phyloP scores from a whole-genome alignment of 1,284 basidiomycete genomes.

The Mycena sp. region DNA sequence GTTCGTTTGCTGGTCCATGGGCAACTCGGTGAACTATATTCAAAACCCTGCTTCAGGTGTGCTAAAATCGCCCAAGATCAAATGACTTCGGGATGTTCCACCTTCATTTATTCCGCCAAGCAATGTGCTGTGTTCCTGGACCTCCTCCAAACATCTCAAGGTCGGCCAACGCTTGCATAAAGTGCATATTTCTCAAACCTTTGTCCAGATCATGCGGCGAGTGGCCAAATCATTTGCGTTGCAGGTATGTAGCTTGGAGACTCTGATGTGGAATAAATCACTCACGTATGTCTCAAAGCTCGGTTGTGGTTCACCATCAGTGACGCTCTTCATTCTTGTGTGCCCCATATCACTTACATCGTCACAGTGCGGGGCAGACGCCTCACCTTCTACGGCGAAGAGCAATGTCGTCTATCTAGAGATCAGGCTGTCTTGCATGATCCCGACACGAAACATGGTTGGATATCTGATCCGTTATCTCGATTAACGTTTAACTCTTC shows the following conservation, averaged over 20 bases:
- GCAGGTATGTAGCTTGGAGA: conserved; percentile 38
- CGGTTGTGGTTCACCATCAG: conserved; percentile 49
- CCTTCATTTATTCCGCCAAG: conserved; percentile 46
- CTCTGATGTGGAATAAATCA: not conserved
- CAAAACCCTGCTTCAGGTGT: too few species aligned
- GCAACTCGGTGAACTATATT: not conserved
- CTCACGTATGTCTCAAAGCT: conserved; percentile 32
- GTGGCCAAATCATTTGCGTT: conserved; percentile 41
- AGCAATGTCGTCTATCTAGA: conserved; percentile 52
- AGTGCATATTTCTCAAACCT: too few species aligned
- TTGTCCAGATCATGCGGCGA: conserved; percentile 32
- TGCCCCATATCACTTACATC: not conserved
- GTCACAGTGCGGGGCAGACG: conserved; percentile 50
- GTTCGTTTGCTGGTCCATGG: conserved; percentile 49
- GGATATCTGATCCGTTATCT: conserved; percentile 42
- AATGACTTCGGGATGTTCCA: conserved; percentile 50
- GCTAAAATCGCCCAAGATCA: too few species aligned
- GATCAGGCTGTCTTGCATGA: conserved; percentile 51
- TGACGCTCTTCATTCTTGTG: conserved; percentile 30
- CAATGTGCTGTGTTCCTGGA: conserved; percentile 51
- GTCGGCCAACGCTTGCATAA: conserved; percentile 25
- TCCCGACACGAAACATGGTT: conserved; percentile 37
- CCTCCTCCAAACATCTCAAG: conserved; percentile 46
- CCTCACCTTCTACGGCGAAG: conserved; percentile 57
- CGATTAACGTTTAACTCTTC: conserved; percentile 50